Percentiles rank a stretch among this genome's conserved stretches.
These are phyloP conservation scores for Nicotiana noctiflora DNA, from an alignment of 257 asterid species.

Conservation along the genomic window DNA sequence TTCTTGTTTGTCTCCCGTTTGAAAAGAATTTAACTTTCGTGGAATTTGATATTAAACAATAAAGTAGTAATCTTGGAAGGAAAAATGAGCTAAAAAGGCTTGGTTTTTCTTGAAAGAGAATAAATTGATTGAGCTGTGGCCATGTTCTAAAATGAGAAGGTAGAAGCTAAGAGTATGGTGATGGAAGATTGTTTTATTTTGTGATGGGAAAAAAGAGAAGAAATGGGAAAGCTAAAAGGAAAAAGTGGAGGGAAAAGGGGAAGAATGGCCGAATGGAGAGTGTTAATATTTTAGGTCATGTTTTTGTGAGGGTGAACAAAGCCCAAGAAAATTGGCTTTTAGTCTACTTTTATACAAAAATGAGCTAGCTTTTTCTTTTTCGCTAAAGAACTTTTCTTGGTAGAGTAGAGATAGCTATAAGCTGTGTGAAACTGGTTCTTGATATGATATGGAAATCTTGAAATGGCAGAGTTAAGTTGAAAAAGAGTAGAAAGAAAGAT, in stretches of 20 bases:
- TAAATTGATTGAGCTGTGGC: background rate
- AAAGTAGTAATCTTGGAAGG: slow-evolving; percentile 10
- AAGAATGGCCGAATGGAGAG: background rate
- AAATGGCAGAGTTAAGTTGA: background rate
- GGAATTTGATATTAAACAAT: background rate
- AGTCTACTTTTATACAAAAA: background rate
- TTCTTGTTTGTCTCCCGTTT: background rate
- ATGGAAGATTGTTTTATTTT: background rate
- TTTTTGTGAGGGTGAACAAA: slow-evolving; percentile 1
- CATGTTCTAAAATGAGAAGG: background rate
- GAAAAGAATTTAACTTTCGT: background rate
- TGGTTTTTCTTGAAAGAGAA: background rate
- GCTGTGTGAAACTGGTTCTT: background rate
- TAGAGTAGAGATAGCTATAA: background rate
- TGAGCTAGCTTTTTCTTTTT: background rate
- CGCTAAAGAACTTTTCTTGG: background rate
- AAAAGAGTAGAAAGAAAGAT: background rate
- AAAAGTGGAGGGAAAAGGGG: background rate
- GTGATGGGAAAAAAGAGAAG: background rate
- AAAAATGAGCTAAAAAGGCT: background rate
- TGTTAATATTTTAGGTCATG: background rate
- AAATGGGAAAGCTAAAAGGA: background rate
- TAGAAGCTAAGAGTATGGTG: background rate
- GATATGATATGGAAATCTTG: slow-evolving; percentile 3
- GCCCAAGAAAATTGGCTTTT: slow-evolving; percentile 6